Evolutionary conservation across 1,139 yeast genomes (phyloP), one percentile per base, ranked within the genome.

Genomic region (Debaryomyces subglobosus): DNA sequence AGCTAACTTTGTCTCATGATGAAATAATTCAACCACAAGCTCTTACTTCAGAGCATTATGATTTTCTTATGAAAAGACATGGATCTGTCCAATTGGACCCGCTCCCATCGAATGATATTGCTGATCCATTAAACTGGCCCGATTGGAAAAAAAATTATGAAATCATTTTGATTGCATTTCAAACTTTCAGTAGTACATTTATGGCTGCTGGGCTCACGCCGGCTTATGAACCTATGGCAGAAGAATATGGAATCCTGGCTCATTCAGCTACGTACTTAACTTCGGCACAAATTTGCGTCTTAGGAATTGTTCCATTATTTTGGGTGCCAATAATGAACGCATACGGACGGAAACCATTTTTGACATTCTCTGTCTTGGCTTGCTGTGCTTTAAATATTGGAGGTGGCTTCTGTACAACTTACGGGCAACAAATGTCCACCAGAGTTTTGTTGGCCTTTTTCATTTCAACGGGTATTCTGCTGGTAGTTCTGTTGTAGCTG

Each of bases 251-350:
- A n/a, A 45, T 44, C 60, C 53, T 27, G 49, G 39, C 10, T 49
- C 55, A 23, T 45, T 6, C 8, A 24, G 8, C 10, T 24, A 7
- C 56, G 16, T 60, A 60, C 34, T 49, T 60, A 20, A 57, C 61
- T 1, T 48, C 55, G 29, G 53, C 52, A 8, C 64, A 60, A 42
- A 60, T 60, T 43, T 50, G 56, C 1, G 44, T 58, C 12, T 38
- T 57, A 35, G 64, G 64, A 15, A 43, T 52, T 18, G 54, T 54
- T 38, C 64, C 64, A 24, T 49, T 59, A 29, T 15, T 59, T 15
- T 60, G 64, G 64, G 49, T 55, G 7, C 64, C 64, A 8, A 35
- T 59, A 12, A 60, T 60, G 61, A 50, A 59, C 35, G 48, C 44
- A 37, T 60, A 57, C 33, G 64, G 64, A 7, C 51, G 60, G 15